Evolutionary conservation across 2,329 filamentous ascomycete genomes (phyloP).

Genomic region (Xylaria polymorpha): DNA sequence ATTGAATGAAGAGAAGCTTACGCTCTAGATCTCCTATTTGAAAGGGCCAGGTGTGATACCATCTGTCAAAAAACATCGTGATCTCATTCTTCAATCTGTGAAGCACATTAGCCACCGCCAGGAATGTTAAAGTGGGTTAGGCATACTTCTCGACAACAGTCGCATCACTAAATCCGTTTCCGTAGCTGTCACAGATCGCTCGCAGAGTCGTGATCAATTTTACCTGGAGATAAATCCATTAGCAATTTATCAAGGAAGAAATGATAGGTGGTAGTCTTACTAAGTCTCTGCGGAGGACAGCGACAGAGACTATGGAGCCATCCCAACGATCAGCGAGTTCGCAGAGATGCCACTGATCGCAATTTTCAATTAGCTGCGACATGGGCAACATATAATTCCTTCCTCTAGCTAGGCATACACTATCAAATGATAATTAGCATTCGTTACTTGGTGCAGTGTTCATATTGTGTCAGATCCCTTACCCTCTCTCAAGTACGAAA

Average conservation of each 20-base stretch:
- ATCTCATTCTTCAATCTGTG: conserved; percentile 50
- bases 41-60: conserved; percentile 61
- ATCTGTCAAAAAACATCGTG: conserved; percentile 50
- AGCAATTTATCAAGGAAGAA: neutral
- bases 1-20: conserved; percentile 47
- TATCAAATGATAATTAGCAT: conserved; percentile 39
- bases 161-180: conserved; percentile 60
- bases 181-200: conserved; percentile 68
- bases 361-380: conserved; percentile 73
- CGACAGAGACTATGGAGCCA: conserved; percentile 77
- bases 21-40: conserved; percentile 60
- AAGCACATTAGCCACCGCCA: conserved; percentile 9
- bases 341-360: conserved; percentile 75
- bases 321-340: conserved; percentile 73
- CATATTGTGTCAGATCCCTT: conserved; percentile 34
- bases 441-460: conserved; percentile 38
- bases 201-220: conserved; percentile 68
- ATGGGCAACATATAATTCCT: conserved; percentile 75
- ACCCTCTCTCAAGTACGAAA: conserved; percentile 78
- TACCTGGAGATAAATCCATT: conserved; percentile 50
- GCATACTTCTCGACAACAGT: conserved; percentile 62
- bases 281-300: conserved; percentile 74
- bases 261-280: conserved; percentile 53
- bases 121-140: neutral
- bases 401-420: conserved; percentile 76